Percentiles rank a stretch among this genome's conserved stretches.
Conservation (phyloP, 257 asterid species). For the Petunia axillaris region DNA sequence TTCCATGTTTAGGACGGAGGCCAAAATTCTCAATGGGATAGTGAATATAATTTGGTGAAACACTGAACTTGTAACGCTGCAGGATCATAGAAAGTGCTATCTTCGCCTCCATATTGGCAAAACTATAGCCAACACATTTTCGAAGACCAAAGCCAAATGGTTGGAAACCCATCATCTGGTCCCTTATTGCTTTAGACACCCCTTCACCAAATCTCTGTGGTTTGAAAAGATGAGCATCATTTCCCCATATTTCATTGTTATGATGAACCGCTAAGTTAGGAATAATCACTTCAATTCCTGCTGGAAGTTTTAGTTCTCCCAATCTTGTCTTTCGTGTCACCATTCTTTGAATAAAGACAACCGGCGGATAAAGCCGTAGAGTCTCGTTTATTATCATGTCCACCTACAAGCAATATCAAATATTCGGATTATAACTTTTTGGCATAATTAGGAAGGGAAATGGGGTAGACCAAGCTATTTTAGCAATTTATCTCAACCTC, state of each 20-base stretch:
- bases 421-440: too few relatives aligned
- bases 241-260: too few relatives aligned
- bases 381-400: constrained; percentile 62
- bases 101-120: constrained; percentile 59
- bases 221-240: too few relatives aligned
- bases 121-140: constrained; percentile 53
- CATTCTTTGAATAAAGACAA: constrained; percentile 54
- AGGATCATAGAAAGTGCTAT: constrained; percentile 40
- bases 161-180: constrained; percentile 48
- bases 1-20: constrained; percentile 61
- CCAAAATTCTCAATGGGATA: constrained; percentile 58
- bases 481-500: too few relatives aligned
- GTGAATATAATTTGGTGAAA: constrained; percentile 49
- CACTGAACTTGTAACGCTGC: too few relatives aligned
- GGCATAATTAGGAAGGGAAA: too few relatives aligned
- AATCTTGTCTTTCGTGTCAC: constrained; percentile 37
- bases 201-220: constrained; percentile 50
- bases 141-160: constrained; percentile 47
- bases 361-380: constrained; percentile 67
- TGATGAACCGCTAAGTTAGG: constrained; percentile 53
- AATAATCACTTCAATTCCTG: constrained; percentile 45
- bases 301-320: constrained; percentile 48
- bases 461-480: too few relatives aligned
- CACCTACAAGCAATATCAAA: constrained; percentile 34
- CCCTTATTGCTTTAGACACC: constrained; percentile 41